These are phyloP conservation scores for Xylaria nigripes DNA, from an alignment of 495 filamentous ascomycete genomes.

Conservation along the genomic window DNA sequence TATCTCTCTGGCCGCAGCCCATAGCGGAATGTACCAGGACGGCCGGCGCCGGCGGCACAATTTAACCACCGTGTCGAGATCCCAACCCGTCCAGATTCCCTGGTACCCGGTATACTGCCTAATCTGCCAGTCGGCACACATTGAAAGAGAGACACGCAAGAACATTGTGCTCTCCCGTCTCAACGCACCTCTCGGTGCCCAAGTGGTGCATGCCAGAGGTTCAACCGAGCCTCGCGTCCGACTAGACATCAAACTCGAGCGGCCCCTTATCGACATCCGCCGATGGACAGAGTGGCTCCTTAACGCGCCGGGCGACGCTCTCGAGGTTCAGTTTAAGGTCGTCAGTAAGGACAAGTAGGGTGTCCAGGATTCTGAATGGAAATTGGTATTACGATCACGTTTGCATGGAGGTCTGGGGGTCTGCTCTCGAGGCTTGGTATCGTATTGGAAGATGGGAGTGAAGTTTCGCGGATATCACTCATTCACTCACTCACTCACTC, in stretches of 20 bases:
- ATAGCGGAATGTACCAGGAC: not conserved
- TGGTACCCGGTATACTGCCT: conserved; percentile 4
- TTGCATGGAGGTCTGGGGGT: no score
- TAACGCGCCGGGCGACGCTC: not conserved
- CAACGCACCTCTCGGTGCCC: not conserved
- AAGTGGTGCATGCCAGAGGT: not conserved
- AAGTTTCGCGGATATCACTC: no score
- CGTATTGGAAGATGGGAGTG: no score
- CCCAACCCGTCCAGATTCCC: not conserved
- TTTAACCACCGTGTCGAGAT: not conserved
- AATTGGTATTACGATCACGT: no score
- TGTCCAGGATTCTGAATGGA: not conserved
- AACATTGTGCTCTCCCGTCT: conserved; percentile 6
- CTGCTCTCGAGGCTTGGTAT: no score
- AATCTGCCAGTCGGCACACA: not conserved
- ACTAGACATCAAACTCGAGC: not conserved
- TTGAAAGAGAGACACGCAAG: not conserved
- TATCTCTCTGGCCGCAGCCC: not conserved
- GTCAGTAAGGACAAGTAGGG: not conserved
- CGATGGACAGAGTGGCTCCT: conserved; percentile 8
- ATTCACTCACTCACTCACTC: no score
- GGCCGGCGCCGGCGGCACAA: no score
- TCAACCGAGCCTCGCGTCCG: not conserved
- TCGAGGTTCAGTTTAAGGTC: not conserved
- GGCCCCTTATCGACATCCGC: conserved; percentile 1